Base-by-base conservation (phyloP, 306 rosid species). In the Medicago lupulina region DNA sequence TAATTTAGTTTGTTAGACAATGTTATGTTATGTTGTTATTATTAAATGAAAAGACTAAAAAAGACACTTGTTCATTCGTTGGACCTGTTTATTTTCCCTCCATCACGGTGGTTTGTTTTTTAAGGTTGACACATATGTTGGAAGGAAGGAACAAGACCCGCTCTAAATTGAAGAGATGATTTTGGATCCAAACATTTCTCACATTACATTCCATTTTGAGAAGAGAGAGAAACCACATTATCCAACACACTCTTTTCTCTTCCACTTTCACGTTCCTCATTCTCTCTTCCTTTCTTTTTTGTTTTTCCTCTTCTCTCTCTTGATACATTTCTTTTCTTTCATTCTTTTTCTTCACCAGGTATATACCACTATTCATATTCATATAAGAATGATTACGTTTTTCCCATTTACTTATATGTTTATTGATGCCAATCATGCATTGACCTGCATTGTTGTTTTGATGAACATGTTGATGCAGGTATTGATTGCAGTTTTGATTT, bases 111-210 rank as follows among this genome's bases (percentile, higher is more conserved):
- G 51, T 46, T 46, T 43, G 49, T 43, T 43, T 43, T 43, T 43
- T 43, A 43, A 43, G 49, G 49, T 43, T 11, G 15, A 34, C 38
- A 44, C 51, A 46, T 15, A 46, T 4, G 17, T 81, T 79, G 87
- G 64, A 87, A 81, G 46, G 85, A 8, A 40, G 9, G 11, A 40
- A 40, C 11, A 46, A 83, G 89, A 80, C 90, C 81, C 95, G 93
- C 70, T 85, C 87, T 49, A 43, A 39, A 16, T 63, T 65, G 1
- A 8, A 34, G 38, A 34, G 38, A 34, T 34, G 38, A 34, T 34
- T 34, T 34, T 34, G 17, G 28, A 46, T 76, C 74, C 71, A 76
- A 77, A 75, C 86, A 76, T 70, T 82, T 78, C 84, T 87, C 87
- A 41, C 82, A 50, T 80, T 80, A 55, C 85, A 78, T 81, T 80